Evolutionary conservation across 2,329 filamentous ascomycete species (phyloP), one percentile per base, ranked within the genome.

Genomic region (Pezicula carpinea): DNA sequence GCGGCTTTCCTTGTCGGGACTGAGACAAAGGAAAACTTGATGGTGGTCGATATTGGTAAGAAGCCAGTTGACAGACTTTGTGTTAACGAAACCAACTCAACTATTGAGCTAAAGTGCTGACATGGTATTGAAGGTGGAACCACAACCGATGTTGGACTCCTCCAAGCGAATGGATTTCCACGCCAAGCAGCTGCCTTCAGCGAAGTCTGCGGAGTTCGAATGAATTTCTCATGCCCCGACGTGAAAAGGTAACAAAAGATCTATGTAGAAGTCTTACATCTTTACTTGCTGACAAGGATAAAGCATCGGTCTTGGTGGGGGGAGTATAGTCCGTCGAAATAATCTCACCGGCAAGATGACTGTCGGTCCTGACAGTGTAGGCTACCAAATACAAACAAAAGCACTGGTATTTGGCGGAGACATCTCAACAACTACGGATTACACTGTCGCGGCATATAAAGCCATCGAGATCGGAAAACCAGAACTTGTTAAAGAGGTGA

Each of bases 401-500:
- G 71, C 73, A 1, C 62, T 69, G 19, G 63, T 75, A 0, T 81
- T 81, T 59, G 77, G 77, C 2, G 77, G 77, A 0, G 55, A 65
- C 7, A 66, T 72, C 0, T 62, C 77, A 2, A 87, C 82, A 0
- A 68, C 82, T 0, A 86, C 82, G 0, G 82, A 86, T 58, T 67
- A 72, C 42, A 67, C 71, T 0, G 69, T 75, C 2, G 43, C 49
- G 5, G 40, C 29, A 7, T 40, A 46, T 26, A 6, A 13, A 6
- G 33, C 15, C 1, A n/a, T 31, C 5, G 39, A 50, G 1, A 53
- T 56, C 29, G 52, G 52, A 5, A 40, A 51, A 43, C 26, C 43
- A 5, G 26, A 40, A 13, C 34, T 49, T 10, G 43, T 53, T 6
- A 39, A 46, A 29, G 43, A 39, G 7, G 13, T 17, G 0, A 22